Evolutionary conservation across 495 filamentous ascomycete species (phyloP).

Genomic region (Hypoxylon perforatum): DNA sequence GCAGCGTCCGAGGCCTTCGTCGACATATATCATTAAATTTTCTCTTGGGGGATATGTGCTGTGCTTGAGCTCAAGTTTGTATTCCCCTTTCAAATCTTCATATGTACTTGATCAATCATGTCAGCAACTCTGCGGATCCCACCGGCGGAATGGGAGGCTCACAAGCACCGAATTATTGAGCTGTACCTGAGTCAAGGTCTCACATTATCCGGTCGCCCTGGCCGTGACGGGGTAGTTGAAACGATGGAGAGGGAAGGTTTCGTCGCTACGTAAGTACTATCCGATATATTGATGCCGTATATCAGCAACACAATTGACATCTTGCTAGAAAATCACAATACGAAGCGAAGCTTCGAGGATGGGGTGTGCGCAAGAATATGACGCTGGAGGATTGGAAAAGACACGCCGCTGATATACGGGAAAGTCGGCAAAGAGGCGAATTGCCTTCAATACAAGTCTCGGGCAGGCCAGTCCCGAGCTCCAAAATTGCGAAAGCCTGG

Average conservation of each 20-base stretch:
- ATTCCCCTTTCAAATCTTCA: background rate
- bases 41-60: background rate
- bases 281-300: background rate
- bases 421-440: background rate
- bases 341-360: background rate
- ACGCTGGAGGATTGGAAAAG: background rate
- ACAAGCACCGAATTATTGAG: conserved; percentile 2
- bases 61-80: background rate
- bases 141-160: conserved; percentile 1
- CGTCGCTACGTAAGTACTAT: background rate
- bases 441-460: background rate
- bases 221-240: background rate
- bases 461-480: background rate
- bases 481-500: background rate
- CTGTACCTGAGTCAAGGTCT: background rate
- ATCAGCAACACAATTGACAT: background rate
- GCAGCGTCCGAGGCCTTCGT: background rate
- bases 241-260: background rate
- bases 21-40: background rate
- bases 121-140: conserved; percentile 9
- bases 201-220: background rate
- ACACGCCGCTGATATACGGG: background rate
- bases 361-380: conserved; percentile 2
- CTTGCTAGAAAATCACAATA: background rate
- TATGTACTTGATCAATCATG: background rate